Percentiles rank a stretch among this genome's conserved stretches.
Conservation (phyloP, 78 protist genomes). For the Thecamonas trahens region DNA sequence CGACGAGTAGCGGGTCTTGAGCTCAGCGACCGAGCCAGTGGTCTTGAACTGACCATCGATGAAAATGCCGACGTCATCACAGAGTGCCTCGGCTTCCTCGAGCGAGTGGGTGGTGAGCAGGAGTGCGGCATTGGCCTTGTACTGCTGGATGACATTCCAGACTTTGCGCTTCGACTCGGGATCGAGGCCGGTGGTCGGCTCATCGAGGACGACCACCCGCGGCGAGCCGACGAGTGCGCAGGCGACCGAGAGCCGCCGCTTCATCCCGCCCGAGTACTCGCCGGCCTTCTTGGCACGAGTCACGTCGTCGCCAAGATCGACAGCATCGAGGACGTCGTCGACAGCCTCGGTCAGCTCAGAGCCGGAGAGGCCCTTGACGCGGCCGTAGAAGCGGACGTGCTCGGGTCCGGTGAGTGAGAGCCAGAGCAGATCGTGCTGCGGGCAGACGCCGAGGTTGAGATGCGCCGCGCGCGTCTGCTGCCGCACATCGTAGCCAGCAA, state of each 20-base stretch:
- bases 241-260: conserved; percentile 60
- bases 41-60: conserved; percentile 27
- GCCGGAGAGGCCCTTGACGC: no score
- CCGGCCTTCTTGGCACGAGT: no score
- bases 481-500: conserved; percentile 37
- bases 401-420: conserved; percentile 54
- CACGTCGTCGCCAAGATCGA: no score
- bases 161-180: conserved; percentile 37
- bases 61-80: conserved; percentile 52
- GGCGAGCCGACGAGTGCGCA: conserved; percentile 47
- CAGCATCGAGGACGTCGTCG: no score
- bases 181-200: conserved; percentile 68
- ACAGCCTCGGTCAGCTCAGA: no score
- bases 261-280: conserved; percentile 60
- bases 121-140: conserved; percentile 20
- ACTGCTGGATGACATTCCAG: conserved; percentile 35
- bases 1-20: conserved; percentile 12
- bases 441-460: conserved; percentile 73
- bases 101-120: conserved; percentile 70
- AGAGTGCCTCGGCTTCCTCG: conserved; percentile 65
- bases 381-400: conserved; percentile 66
- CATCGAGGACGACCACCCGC: conserved; percentile 37
- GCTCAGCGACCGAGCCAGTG: conserved; percentile 21
- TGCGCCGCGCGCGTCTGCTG: conserved; percentile 31
- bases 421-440: conserved; percentile 83